These are phyloP conservation scores for Akanthomyces dipterigenus DNA, from an alignment of 2,329 filamentous ascomycete genomes.

Conservation along the genomic window DNA sequence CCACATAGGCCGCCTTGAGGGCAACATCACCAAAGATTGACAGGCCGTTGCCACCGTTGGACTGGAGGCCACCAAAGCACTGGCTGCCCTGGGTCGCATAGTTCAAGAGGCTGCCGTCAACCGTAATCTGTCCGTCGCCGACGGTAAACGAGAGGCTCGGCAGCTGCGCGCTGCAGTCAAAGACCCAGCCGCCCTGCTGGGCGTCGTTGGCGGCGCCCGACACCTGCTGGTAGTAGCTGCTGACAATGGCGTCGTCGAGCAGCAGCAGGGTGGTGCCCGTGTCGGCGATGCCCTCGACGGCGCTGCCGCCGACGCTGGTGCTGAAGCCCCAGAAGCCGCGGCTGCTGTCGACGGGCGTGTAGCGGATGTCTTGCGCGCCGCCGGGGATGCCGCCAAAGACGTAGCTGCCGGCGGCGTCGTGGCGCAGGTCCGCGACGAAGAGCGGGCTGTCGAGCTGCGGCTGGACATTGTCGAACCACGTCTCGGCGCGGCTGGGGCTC, in stretches of 20 bases:
- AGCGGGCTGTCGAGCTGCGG: constrained; percentile 29
- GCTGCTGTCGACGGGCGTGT: constrained; percentile 53
- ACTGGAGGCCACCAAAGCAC: constrained; percentile 64
- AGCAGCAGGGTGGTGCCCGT: constrained; percentile 59
- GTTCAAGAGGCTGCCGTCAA: constrained; percentile 47
- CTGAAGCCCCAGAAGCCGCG: constrained; percentile 55
- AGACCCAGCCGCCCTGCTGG: constrained; percentile 35
- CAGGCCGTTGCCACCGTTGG: constrained; percentile 33
- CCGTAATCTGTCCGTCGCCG: constrained; percentile 48
- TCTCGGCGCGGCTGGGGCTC: constrained; percentile 35
- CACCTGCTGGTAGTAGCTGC: constrained; percentile 50
- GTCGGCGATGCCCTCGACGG: constrained; percentile 43
- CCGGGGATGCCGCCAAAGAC: constrained; percentile 52
- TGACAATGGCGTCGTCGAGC: constrained; percentile 45
- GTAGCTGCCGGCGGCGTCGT: constrained; percentile 52
- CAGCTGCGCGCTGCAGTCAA: constrained; percentile 35
- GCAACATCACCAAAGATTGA: constrained; percentile 61
- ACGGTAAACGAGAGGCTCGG: constrained; percentile 48
- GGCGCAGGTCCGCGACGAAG: constrained; percentile 63
- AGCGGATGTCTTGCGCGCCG: constrained; percentile 53
- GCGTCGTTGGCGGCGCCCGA: constrained; percentile 29
- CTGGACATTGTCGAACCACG: constrained; percentile 32
- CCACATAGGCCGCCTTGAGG: constrained; percentile 54
- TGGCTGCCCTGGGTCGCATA: constrained; percentile 43
- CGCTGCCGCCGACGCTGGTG: constrained; percentile 15